Conservation (phyloP, 148 eudicot species). For the Tetragonia tetragonoides region DNA sequence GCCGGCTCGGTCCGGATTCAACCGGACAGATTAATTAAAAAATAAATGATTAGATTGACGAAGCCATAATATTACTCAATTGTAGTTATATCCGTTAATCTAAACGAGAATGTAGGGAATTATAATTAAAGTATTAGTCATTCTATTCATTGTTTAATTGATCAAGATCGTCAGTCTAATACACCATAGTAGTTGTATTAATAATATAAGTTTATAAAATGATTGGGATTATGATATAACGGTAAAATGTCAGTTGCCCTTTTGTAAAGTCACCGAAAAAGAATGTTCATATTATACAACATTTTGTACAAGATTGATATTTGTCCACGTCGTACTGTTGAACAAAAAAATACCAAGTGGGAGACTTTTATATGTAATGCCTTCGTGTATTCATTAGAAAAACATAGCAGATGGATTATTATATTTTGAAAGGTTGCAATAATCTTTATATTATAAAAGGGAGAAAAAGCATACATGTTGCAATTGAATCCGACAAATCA, state of each 20-base stretch:
- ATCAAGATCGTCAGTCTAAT: background rate
- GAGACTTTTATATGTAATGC: conserved; percentile 1
- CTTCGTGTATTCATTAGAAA: conserved; percentile 1
- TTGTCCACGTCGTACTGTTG: conserved; percentile 22
- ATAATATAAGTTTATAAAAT: background rate
- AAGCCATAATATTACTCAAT: too few relatives aligned
- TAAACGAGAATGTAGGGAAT: background rate
- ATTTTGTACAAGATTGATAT: conserved; percentile 14
- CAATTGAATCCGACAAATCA: conserved; percentile 16
- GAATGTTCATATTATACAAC: conserved; percentile 8
- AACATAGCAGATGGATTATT: background rate
- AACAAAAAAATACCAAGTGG: conserved; percentile 13
- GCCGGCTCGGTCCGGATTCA: too few relatives aligned
- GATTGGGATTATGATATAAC: conserved; percentile 16
- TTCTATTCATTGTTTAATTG: background rate
- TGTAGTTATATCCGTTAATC: background rate
- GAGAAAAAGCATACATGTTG: conserved; percentile 5
- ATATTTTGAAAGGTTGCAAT: background rate
- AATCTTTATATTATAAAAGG: background rate
- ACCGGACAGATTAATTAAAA: too few relatives aligned
- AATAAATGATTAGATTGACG: too few relatives aligned
- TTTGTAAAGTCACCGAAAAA: conserved; percentile 11
- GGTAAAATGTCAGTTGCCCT: background rate
- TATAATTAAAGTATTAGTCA: background rate
- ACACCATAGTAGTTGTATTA: too few relatives aligned